phyloP scores from a whole-genome alignment of 768 basidiomycete genomes.

The Xerocomellus amylosporus region DNA sequence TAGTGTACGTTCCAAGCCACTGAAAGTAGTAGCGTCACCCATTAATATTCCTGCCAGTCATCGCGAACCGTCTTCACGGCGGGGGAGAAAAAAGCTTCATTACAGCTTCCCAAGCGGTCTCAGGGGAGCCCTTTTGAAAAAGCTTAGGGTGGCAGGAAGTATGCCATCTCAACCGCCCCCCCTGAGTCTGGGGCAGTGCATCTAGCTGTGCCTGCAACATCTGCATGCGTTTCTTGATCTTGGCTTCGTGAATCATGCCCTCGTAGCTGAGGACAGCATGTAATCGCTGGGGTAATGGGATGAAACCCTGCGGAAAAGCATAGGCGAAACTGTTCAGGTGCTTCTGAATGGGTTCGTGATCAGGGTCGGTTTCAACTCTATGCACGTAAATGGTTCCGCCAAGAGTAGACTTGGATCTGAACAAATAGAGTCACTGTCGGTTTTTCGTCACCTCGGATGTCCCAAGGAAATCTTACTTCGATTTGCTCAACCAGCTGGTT shows the following conservation, averaged over 20 bases:
- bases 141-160: neutral
- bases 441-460: neutral
- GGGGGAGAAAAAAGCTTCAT: slow-evolving; percentile 8
- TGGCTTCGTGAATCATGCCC: accelerated
- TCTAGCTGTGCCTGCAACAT: neutral
- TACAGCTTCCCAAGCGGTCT: slow-evolving; percentile 13
- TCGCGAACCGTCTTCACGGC: too few species aligned
- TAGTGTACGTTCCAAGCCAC: neutral
- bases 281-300: neutral
- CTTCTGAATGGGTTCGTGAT: neutral
- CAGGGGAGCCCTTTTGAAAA: neutral
- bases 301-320: slow-evolving; percentile 6
- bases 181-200: neutral
- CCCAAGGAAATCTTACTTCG: neutral
- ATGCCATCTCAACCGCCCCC: neutral
- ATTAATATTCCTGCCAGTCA: neutral
- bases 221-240: accelerated
- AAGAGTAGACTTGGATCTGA: slow-evolving; percentile 7
- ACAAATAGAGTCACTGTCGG: neutral
- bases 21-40: neutral
- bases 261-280: slow-evolving; percentile 10
- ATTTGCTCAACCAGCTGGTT: slow-evolving; percentile 13
- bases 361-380: slow-evolving; percentile 3
- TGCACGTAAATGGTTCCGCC: slow-evolving; percentile 18
- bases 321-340: slow-evolving; percentile 8